Conservation (phyloP, 768 basidiomycete genomes). For the Mycena galericulata region DNA sequence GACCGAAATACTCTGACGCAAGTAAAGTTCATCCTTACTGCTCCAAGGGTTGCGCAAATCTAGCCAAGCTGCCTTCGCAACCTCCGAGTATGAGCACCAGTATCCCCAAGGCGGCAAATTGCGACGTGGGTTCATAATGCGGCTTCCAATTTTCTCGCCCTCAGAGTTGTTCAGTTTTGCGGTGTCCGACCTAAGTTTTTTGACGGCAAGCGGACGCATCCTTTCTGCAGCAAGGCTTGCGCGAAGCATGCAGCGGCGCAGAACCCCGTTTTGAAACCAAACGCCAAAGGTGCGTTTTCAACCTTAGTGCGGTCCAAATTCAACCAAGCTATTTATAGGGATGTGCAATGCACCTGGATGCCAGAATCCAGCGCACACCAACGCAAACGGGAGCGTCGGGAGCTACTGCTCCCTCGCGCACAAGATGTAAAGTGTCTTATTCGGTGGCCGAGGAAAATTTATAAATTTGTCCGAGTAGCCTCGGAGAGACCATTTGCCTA, state of each 20-base stretch:
- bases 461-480: constrained; percentile 40
- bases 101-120: constrained; percentile 52
- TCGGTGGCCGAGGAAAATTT: background rate
- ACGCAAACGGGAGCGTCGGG: constrained; percentile 51
- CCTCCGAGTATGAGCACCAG: constrained; percentile 35
- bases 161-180: constrained; percentile 58
- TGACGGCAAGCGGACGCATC: constrained; percentile 69
- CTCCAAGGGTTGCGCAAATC: constrained; percentile 68
- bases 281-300: constrained; percentile 36
- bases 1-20: constrained; percentile 69
- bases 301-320: background rate
- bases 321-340: constrained; percentile 41
- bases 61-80: constrained; percentile 46
- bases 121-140: constrained; percentile 55
- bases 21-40: constrained; percentile 69
- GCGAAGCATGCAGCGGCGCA: constrained; percentile 57
- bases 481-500: constrained; percentile 65
- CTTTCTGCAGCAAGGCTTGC: constrained; percentile 74
- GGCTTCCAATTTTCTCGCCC: constrained; percentile 9
- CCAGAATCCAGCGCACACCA: constrained; percentile 55
- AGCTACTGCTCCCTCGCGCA: constrained; percentile 66
- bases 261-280: constrained; percentile 29
- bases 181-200: constrained; percentile 69
- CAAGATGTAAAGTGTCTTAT: constrained; percentile 56
- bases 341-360: constrained; percentile 67